Base-by-base conservation (phyloP, 495 filamentous ascomycete genomes). In the Cryomyces minteri region DNA sequence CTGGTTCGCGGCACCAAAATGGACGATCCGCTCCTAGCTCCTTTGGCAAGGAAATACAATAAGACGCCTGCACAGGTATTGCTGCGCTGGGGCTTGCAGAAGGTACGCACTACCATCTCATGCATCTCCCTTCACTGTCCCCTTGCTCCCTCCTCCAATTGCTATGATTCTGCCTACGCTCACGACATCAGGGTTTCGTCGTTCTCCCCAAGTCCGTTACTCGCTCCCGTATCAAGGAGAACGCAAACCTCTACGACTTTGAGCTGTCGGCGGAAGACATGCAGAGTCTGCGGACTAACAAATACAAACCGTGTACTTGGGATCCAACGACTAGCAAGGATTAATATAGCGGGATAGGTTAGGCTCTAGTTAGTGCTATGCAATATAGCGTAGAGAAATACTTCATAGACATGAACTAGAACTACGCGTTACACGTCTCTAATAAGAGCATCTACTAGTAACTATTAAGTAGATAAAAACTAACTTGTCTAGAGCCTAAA, bases 1-100 rank as follows among this genome's bases (percentile, higher is more conserved):
- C 62, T 94, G 41, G 79, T 87, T 1, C 70, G 80, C 51, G 77
- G 71, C 1, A 63, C 73, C 48, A 66, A 79, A 37, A 73, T 75
- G 57, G 68, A 81, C 7, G 84, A 90, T 48, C 70, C 71, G 10
- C 54, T 70, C 4, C 55, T 90, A 43, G 58, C 69, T 48, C 61
- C 62, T 28, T 51, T 92, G 47, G 69, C 71, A 0, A 65, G 76
- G 62, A 84, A 86, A 62, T 67, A 88, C 50, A 67, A 67, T 6
- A 88, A 82, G 68, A 78, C 72, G 6, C 66, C 75, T 41, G 80
- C 82, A 3, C 88, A 95, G 66, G 67, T 94, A 6, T 58, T 95
- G 49, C 43, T 95, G 7, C 68, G 84, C 42, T 95, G 88, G 87
- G 87, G 82, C 56, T 62, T 94, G 60, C 84, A 94, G 57, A 88